These are phyloP conservation scores for Omphalotus guepiniiformis DNA, from an alignment of 768 basidiomycete species.

Conservation along the genomic window DNA sequence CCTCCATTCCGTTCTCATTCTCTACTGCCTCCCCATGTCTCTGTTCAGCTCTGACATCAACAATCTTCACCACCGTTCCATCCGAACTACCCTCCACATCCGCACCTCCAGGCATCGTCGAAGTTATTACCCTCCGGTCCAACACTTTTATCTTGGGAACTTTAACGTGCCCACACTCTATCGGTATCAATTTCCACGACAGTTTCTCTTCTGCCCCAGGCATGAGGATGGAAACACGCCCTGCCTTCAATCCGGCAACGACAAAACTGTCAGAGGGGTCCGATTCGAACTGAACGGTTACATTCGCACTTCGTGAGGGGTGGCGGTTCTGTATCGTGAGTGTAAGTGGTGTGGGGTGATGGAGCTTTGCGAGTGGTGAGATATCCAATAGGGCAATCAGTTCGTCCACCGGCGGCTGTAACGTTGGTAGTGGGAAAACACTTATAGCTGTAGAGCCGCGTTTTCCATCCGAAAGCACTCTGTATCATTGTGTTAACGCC, in stretches of 20 bases:
- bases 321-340: constrained; percentile 65
- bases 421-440: constrained; percentile 52
- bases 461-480: constrained; percentile 42
- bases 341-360: constrained; percentile 52
- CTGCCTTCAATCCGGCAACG: constrained; percentile 68
- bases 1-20: constrained; percentile 9
- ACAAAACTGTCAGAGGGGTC: constrained; percentile 72
- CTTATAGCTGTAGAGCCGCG: constrained; percentile 45
- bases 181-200: constrained; percentile 64
- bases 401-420: constrained; percentile 56
- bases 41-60: constrained; percentile 46
- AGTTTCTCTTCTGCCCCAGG: constrained; percentile 67
- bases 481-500: constrained; percentile 19
- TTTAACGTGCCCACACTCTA: constrained; percentile 67
- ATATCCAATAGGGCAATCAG: constrained; percentile 63
- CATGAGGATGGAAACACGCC: constrained; percentile 66
- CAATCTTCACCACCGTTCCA: constrained; percentile 47
- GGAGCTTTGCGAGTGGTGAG: constrained; percentile 61
- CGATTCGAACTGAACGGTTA: constrained; percentile 70
- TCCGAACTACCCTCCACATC: constrained; percentile 30
- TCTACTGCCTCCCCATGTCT: constrained; percentile 15
- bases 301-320: constrained; percentile 57
- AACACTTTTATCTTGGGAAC: constrained; percentile 60
- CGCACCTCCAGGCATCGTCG: constrained; percentile 2
- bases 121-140: constrained; percentile 33